Evolutionary conservation across 305 asterid genomes (phyloP).

Genomic region (Solanum hybrid): DNA sequence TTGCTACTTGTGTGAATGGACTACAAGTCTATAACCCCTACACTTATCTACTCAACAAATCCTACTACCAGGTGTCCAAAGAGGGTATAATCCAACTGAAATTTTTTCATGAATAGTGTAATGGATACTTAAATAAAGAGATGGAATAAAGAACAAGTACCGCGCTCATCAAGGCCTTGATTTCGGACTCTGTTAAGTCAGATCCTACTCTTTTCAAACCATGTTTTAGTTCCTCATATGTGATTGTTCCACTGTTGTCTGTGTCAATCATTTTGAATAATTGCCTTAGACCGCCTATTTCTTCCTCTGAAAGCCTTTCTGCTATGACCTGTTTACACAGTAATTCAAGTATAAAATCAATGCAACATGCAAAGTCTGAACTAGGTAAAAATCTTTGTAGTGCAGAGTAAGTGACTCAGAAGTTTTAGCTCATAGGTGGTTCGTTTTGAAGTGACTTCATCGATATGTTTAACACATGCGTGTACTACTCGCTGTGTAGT

Average conservation of each 20-base stretch:
- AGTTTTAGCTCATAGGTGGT: no score
- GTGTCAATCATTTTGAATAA: constrained; percentile 18
- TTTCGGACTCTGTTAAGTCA: constrained; percentile 13
- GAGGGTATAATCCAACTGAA: not conserved
- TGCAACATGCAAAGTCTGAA: not conserved
- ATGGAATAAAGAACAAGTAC: not conserved
- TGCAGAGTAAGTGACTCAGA: not conserved
- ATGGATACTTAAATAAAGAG: not conserved
- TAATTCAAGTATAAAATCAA: not conserved
- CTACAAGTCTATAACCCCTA: not conserved
- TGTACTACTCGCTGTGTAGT: no score
- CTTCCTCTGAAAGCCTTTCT: constrained; percentile 15
- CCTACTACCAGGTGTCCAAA: not conserved
- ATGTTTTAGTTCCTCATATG: constrained; percentile 15
- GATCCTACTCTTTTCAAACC: constrained; percentile 19
- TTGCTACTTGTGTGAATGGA: not conserved
- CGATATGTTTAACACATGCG: no score
- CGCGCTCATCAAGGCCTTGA: constrained; percentile 16
- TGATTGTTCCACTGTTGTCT: constrained; percentile 13
- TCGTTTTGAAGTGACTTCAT: no score
- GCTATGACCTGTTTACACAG: constrained; percentile 9
- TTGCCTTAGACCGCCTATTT: constrained; percentile 16
- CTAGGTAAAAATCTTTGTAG: not conserved
- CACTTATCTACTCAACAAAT: not conserved
- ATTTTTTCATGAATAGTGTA: not conserved